A percentile compares a stretch with the other conserved stretches of the same genome.
These are phyloP conservation scores for Rhododendron vialii DNA, from an alignment of 148 eudicot genomes.

Conservation along the genomic window DNA sequence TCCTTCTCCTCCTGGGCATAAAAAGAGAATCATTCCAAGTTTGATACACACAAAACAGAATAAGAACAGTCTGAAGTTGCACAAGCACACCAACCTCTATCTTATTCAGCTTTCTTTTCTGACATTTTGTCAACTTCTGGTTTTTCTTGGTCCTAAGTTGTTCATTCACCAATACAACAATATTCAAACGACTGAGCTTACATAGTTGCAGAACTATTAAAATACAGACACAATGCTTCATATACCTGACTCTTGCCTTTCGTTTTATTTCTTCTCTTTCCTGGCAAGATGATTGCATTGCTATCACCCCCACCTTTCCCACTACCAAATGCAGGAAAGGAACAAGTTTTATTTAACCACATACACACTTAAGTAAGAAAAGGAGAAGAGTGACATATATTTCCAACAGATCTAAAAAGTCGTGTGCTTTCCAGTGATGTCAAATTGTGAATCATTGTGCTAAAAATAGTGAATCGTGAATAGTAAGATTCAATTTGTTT, in stretches of 20 bases:
- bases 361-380: neutral
- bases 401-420: neutral
- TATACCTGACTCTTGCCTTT: constrained; percentile 42
- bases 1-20: constrained; percentile 68
- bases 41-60: neutral
- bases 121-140: constrained; percentile 55
- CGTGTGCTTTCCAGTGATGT: neutral
- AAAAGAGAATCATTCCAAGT: neutral
- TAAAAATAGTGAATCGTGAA: neutral
- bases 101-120: constrained; percentile 66
- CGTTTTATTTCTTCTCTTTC: constrained; percentile 42
- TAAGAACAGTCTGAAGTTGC: neutral
- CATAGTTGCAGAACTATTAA: neutral
- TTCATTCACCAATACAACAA: constrained; percentile 15
- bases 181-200: constrained; percentile 4
- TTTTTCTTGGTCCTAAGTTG: constrained; percentile 22
- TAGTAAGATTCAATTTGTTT: neutral
- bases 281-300: constrained; percentile 54
- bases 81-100: constrained; percentile 41
- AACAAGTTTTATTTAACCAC: neutral
- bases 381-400: neutral
- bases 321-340: constrained; percentile 14
- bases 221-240: neutral
- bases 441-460: neutral
- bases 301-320: constrained; percentile 30